Base-by-base conservation (phyloP, 2,329 filamentous ascomycete species). In the Aspergillus fructus region DNA sequence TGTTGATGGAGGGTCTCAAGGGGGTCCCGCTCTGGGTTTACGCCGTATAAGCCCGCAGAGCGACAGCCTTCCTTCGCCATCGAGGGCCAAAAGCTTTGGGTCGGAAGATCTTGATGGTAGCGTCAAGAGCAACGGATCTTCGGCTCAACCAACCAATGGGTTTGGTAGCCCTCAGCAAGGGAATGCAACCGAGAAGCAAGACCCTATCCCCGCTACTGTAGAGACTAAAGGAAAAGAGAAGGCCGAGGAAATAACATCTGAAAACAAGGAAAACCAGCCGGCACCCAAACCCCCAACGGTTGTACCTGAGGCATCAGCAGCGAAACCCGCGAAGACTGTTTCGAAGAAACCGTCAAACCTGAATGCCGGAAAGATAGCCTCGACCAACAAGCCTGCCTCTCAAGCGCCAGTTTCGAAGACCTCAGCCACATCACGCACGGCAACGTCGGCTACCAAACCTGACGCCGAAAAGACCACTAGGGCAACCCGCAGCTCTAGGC, bases 1-100 rank as follows among this genome's bases (percentile, higher is more conserved):
- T 17, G 83, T 93, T 46, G 88, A 91, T 69, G 74, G 75, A 49
- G 74, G 70, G 37, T 72, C 76, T 37, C 76, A 77, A 53, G 75
- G 74, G n/a, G 69, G 66, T 39, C 74, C 71, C 30, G 66, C 76
- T 39, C 68, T 76, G 33, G 77, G 76, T 24, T 61, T 81, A 56
- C 73, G 72, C 59, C 79, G 76, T 63, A 69, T 68, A 46, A 74
- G 70, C 55, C 73, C 72, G 50, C 68, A 69, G 33, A 72, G 66
- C 59, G 72, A 72, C 42, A 68, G 63, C 45, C 65, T 70, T 9
- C 63, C 63, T 4, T 64, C 67, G 27, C 58, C 63, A 8, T 64
- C 67, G 27, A 66, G 71, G 17, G 65, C 69, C 9, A 71, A 65
- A 53, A 72, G 62, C 40, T 61, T 72, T 59, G 72, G 68, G 51